phyloP scores from a whole-genome alignment of 352 stramenopile genomes.

The Pythium aristosporum region DNA sequence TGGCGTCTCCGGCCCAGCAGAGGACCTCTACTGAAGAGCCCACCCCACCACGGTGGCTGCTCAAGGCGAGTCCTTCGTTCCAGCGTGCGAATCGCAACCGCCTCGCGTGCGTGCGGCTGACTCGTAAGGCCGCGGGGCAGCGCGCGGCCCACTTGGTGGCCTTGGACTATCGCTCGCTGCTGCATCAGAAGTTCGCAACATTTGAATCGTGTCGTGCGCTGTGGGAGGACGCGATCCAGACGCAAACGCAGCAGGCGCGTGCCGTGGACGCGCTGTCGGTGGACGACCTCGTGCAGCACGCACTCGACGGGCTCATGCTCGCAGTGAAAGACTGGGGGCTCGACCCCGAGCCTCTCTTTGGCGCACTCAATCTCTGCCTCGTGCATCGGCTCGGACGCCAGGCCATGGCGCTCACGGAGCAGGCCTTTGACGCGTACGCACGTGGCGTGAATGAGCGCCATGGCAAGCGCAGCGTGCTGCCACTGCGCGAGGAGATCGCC shows the following conservation, averaged over 20 bases:
- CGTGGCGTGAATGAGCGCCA: constrained; percentile 53
- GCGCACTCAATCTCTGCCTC: constrained; percentile 63
- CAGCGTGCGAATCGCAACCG: constrained; percentile 59
- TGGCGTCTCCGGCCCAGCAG: constrained; percentile 13
- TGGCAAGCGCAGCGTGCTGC: constrained; percentile 44
- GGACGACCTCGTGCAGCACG: constrained; percentile 47
- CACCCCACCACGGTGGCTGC: constrained; percentile 53
- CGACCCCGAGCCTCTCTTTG: constrained; percentile 62
- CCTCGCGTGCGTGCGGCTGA: constrained; percentile 38
- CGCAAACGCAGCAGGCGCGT: constrained; percentile 25
- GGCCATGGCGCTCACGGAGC: constrained; percentile 39
- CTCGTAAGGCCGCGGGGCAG: constrained; percentile 32
- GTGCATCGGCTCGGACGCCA: constrained; percentile 45
- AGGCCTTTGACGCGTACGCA: constrained; percentile 56
- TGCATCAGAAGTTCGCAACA: constrained; percentile 31
- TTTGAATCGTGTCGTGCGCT: constrained; percentile 51
- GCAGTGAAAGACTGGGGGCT: constrained; percentile 75
- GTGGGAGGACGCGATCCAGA: constrained; percentile 44
- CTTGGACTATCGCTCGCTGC: constrained; percentile 39
- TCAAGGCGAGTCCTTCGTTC: constrained; percentile 54
- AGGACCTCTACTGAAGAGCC: constrained; percentile 17
- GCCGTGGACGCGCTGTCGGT: constrained; percentile 33
- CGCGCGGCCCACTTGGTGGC: constrained; percentile 51
- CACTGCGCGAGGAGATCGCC: constrained; percentile 61
- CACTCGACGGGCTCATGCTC: constrained; percentile 50